Evolutionary conservation across 2,329 filamentous ascomycete genomes (phyloP).

Genomic region (Fusarium miscanthi): DNA sequence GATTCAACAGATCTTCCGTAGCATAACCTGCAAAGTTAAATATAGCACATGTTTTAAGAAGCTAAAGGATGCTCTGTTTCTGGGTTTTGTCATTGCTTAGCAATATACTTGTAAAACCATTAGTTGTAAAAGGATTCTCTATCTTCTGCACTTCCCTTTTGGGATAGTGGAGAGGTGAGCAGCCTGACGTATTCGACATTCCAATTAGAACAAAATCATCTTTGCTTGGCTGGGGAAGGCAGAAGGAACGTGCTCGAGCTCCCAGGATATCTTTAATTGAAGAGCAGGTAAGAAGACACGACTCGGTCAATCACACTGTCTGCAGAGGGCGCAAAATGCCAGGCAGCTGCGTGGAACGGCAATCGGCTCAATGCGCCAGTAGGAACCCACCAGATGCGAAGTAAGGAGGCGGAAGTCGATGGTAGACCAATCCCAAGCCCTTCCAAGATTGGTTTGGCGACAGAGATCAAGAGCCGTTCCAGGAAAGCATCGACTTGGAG

Average conservation of each 20-base stretch:
- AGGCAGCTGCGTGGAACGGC: not conserved
- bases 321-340: not conserved
- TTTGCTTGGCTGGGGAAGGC: not conserved
- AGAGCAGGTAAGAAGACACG: not conserved
- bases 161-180: not conserved
- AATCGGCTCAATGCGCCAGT: not conserved
- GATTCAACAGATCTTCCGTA: not conserved
- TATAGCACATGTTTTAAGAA: not conserved
- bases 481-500: not conserved
- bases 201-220: not conserved
- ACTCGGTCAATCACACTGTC: not conserved
- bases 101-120: not conserved
- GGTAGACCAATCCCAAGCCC: not conserved
- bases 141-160: not conserved
- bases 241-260: not conserved
- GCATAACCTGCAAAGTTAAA: not conserved
- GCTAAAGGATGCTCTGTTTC: not conserved
- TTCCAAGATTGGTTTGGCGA: not conserved
- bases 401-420: accelerated
- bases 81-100: not conserved
- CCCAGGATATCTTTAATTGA: not conserved
- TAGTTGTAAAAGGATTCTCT: not conserved
- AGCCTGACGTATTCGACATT: not conserved
- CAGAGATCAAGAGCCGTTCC: not conserved
- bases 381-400: not conserved